phyloP scores from a whole-genome alignment of 768 basidiomycete species.

The Piloderma croceum region DNA sequence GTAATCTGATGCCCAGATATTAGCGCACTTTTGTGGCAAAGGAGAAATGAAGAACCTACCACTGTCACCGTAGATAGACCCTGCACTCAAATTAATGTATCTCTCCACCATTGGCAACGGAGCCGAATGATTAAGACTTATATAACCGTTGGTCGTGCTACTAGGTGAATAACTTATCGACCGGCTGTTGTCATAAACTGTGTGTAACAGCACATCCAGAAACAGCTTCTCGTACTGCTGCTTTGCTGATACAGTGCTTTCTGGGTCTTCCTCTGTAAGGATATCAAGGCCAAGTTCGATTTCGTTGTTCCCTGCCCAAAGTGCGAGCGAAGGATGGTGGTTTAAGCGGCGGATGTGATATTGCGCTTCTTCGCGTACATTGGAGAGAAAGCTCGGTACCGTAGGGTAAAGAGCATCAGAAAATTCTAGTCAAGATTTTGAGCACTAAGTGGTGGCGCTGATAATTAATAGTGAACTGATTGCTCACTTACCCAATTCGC shows the following conservation, averaged over 20 bases:
- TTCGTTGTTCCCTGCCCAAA: slow-evolving; percentile 60
- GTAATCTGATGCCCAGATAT: slow-evolving; percentile 28
- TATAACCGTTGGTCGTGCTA: slow-evolving; percentile 41
- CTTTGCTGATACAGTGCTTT: too few species aligned
- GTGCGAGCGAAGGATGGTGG: slow-evolving; percentile 49
- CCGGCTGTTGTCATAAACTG: neutral
- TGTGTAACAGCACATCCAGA: slow-evolving; percentile 39
- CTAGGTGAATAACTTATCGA: slow-evolving; percentile 27
- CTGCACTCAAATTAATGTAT: slow-evolving; percentile 50
- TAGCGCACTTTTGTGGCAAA: slow-evolving; percentile 10
- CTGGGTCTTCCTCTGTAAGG: too few species aligned
- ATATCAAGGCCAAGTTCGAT: slow-evolving; percentile 53
- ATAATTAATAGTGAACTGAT: too few species aligned
- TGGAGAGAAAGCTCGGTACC: slow-evolving; percentile 46
- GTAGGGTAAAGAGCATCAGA: slow-evolving; percentile 52
- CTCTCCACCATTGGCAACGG: neutral
- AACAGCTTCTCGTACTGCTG: too few species aligned
- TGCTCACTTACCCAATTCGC: slow-evolving; percentile 54
- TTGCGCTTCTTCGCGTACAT: slow-evolving; percentile 48
- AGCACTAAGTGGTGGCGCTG: too few species aligned
- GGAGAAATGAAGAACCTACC: slow-evolving; percentile 26
- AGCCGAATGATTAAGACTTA: neutral
- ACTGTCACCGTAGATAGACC: slow-evolving; percentile 54
- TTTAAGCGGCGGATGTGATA: slow-evolving; percentile 54
- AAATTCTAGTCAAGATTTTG: too few species aligned